phyloP scores from a whole-genome alignment of 2,329 filamentous ascomycete species.

The Phaeosphaeria sp. region DNA sequence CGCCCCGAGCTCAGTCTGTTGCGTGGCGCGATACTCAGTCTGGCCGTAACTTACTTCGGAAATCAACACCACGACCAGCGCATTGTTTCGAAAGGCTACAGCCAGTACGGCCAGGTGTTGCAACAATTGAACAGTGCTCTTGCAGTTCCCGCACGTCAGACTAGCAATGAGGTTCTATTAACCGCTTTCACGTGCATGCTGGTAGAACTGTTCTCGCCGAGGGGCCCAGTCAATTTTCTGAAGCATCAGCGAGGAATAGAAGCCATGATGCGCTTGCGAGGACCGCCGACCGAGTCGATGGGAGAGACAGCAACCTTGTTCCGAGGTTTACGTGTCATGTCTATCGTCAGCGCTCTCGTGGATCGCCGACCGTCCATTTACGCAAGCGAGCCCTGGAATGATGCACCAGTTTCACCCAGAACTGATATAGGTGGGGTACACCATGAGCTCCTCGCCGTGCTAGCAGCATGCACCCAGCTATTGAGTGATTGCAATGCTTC shows the following conservation, averaged over 20 bases:
- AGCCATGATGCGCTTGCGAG: constrained; percentile 29
- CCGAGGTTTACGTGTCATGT: constrained; percentile 26
- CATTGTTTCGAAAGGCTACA: constrained; percentile 28
- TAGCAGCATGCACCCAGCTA: constrained; percentile 33
- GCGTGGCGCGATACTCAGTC: constrained; percentile 29
- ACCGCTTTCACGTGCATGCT: constrained; percentile 34
- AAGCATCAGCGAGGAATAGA: constrained; percentile 39
- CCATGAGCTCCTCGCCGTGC: constrained; percentile 26
- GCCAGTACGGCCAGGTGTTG: constrained; percentile 32
- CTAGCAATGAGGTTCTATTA: constrained; percentile 31
- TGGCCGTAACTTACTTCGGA: constrained; percentile 34
- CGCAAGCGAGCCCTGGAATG: constrained; percentile 32
- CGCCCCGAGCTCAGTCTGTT: constrained; percentile 27
- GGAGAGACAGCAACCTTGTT: constrained; percentile 22
- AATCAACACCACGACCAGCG: constrained; percentile 27
- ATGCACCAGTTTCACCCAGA: constrained; percentile 13
- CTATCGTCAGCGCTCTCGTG: constrained; percentile 31
- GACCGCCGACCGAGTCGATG: constrained; percentile 20
- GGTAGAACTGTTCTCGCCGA: constrained; percentile 36
- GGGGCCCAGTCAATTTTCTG: constrained; percentile 33
- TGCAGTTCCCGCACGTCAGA: constrained; percentile 21
- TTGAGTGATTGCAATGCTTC: constrained; percentile 17
- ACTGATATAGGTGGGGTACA: constrained; percentile 21
- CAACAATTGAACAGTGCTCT: constrained; percentile 30
- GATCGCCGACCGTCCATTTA: constrained; percentile 25